Conservation (phyloP, 2,329 filamentous ascomycete species). For the Biscogniauxia sp. region DNA sequence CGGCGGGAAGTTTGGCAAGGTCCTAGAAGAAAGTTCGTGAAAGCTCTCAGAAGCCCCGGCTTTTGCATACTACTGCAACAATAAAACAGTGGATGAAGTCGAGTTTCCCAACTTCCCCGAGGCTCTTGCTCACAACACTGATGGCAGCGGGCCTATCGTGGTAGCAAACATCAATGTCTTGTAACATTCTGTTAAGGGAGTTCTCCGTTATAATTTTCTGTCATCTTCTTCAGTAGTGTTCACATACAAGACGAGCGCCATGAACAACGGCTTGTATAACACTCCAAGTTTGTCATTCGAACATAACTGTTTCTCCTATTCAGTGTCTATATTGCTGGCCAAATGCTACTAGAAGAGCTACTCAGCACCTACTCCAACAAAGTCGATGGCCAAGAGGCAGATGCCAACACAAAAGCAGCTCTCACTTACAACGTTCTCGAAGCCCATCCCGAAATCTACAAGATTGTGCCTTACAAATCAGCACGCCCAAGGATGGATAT, state of each 20-base stretch:
- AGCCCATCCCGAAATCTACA: constrained; percentile 68
- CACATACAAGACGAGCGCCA: constrained; percentile 79
- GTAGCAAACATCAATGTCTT: constrained; percentile 93
- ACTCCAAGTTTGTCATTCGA: neutral
- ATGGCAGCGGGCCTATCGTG: constrained; percentile 69
- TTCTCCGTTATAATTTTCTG: constrained; percentile 76
- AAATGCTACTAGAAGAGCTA: constrained; percentile 79
- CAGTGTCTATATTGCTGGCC: constrained; percentile 84
- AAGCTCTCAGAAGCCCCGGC: constrained; percentile 66
- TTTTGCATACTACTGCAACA: constrained; percentile 87
- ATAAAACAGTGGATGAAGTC: constrained; percentile 91
- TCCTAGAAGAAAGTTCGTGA: constrained; percentile 76
- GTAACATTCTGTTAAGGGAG: constrained; percentile 82
- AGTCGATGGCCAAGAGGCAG: constrained; percentile 71
- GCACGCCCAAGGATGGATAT: constrained; percentile 91
- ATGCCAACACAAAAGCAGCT: constrained; percentile 72
- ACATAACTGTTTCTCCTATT: constrained; percentile 1
- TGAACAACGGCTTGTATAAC: constrained; percentile 85
- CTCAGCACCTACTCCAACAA: constrained; percentile 64
- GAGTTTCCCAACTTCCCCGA: constrained; percentile 77
- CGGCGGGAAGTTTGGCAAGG: constrained; percentile 80
- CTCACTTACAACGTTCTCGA: constrained; percentile 78
- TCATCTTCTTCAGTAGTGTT: constrained; percentile 84
- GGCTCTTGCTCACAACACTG: constrained; percentile 53
- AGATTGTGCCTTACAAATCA: constrained; percentile 70